Conservation (phyloP, 768 basidiomycete species). For the Rhodotorula toruloides region DNA sequence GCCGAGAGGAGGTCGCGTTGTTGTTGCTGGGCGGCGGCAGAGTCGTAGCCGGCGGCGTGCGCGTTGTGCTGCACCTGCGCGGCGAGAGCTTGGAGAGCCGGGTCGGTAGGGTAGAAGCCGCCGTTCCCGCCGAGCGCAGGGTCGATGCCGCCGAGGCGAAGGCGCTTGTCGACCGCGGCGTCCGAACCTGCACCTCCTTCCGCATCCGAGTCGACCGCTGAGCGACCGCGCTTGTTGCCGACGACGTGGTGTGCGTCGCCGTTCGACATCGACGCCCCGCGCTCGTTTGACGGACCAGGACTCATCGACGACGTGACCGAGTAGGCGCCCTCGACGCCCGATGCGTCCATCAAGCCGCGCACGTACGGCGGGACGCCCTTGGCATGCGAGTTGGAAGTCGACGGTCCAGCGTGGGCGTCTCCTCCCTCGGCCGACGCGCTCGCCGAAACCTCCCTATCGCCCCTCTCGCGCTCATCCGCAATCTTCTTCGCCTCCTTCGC, state of each 20-base stretch:
- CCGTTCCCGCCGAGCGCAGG: background rate
- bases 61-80: background rate
- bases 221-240: background rate
- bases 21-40: background rate
- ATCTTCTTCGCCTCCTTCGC: too few relatives aligned
- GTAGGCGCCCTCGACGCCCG: too few relatives aligned
- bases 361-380: too few relatives aligned
- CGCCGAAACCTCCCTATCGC: too few relatives aligned
- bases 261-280: too few relatives aligned
- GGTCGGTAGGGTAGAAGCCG: constrained; percentile 2
- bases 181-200: background rate
- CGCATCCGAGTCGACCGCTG: background rate
- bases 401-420: too few relatives aligned
- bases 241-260: too few relatives aligned
- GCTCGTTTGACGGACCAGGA: background rate
- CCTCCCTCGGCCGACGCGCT: too few relatives aligned
- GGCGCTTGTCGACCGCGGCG: constrained; percentile 21
- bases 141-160: background rate
- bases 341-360: too few relatives aligned
- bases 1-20: too few relatives aligned
- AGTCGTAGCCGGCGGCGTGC: background rate
- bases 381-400: too few relatives aligned
- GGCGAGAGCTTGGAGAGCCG: constrained; percentile 17
- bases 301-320: background rate
- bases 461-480: background rate